phyloP scores from a whole-genome alignment of 1,284 basidiomycete species.

The Rhizoctonia solani region DNA sequence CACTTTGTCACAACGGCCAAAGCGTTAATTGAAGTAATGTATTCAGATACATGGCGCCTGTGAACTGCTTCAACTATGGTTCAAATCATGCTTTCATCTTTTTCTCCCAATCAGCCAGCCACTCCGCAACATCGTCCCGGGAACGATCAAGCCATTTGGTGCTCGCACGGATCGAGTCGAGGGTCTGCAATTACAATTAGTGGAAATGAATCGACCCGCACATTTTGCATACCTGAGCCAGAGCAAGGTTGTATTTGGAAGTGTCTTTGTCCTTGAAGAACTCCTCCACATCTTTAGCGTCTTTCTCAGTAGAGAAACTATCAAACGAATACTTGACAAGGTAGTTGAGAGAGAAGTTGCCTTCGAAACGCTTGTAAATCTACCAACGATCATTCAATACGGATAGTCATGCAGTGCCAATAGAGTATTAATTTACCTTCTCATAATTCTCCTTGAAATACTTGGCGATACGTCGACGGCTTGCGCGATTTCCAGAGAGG shows the following conservation, averaged over 20 bases:
- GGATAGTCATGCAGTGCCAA: neutral
- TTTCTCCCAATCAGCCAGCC: conserved; percentile 38
- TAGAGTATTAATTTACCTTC: conserved; percentile 50
- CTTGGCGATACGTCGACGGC: conserved; percentile 48
- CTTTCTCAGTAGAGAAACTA: conserved; percentile 67
- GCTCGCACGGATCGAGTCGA: conserved; percentile 55
- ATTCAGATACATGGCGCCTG: neutral
- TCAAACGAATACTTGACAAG: conserved; percentile 64
- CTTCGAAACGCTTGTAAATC: conserved; percentile 72
- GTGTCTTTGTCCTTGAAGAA: conserved; percentile 55
- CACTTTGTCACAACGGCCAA: too few species aligned
- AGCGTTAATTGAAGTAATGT: neutral
- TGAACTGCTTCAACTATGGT: neutral
- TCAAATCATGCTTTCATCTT: neutral
- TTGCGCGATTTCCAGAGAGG: conserved; percentile 52
- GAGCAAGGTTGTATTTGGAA: conserved; percentile 51
- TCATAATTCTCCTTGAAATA: conserved; percentile 66
- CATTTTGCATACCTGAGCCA: conserved; percentile 47
- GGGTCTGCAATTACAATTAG: conserved; percentile 41
- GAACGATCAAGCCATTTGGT: conserved; percentile 56
- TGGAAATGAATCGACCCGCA: neutral
- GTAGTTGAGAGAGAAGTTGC: conserved; percentile 59
- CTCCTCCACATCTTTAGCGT: conserved; percentile 63
- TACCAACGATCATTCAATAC: conserved; percentile 43
- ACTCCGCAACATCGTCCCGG: conserved; percentile 51